A percentile compares a stretch with the other conserved stretches of the same genome.
Conservation (phyloP, 257 asterid genomes). For the Solanum chiquidenum region DNA sequence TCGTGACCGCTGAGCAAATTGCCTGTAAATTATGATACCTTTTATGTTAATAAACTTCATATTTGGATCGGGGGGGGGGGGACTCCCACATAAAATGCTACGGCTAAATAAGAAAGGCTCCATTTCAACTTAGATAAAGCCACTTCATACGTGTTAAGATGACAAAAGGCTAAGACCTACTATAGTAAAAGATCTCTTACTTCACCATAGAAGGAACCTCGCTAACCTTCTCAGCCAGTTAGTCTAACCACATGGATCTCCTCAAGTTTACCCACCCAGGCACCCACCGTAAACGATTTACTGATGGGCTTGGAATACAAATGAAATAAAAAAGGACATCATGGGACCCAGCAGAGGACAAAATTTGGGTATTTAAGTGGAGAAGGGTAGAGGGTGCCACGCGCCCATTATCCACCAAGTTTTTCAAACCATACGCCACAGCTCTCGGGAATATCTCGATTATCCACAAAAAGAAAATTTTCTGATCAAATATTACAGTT, state of each 20-base stretch:
- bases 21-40: conserved; percentile 43
- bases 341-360: not conserved
- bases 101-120: not conserved
- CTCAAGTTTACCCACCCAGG: not conserved
- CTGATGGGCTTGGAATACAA: not conserved
- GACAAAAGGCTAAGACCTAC: not conserved
- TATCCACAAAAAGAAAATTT: not conserved
- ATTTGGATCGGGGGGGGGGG: not conserved
- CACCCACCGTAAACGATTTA: not conserved
- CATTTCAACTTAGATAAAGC: not conserved
- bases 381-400: not conserved
- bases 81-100: not conserved
- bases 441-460: not conserved
- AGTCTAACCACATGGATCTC: not conserved
- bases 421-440: not conserved
- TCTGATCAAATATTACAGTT: not conserved
- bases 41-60: not conserved
- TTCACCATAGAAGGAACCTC: not conserved
- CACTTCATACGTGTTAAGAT: not conserved
- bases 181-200: not conserved
- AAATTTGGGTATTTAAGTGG: not conserved
- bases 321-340: not conserved
- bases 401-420: not conserved
- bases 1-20: conserved; percentile 95
- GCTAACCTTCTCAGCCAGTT: not conserved